A percentile compares a stretch with the other conserved stretches of the same genome.
Conservation (phyloP, 2,329 filamentous ascomycete genomes). For the Xylaria sp. region DNA sequence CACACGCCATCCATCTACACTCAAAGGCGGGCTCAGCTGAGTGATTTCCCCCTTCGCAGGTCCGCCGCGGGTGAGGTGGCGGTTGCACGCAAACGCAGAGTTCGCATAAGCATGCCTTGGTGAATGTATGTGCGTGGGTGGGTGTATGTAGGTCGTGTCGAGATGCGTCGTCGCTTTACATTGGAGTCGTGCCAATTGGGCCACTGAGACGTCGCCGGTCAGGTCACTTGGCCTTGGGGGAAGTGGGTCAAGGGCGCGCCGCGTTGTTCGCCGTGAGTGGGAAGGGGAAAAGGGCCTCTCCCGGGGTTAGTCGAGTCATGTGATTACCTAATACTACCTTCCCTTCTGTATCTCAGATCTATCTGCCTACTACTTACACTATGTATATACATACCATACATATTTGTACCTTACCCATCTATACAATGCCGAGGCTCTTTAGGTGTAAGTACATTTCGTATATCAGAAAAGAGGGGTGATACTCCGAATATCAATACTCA, state of each 20-base stretch:
- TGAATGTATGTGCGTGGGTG: no score
- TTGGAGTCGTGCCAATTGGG: not conserved
- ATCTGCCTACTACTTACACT: not conserved
- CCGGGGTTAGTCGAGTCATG: conserved; percentile 12
- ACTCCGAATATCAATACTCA: no score
- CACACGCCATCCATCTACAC: conserved; percentile 23
- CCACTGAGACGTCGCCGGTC: conserved; percentile 2
- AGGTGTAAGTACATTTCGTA: no score
- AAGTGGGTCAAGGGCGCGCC: conserved; percentile 25
- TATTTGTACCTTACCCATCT: no score
- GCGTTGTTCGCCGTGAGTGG: not conserved
- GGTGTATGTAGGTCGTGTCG: conserved; percentile 2
- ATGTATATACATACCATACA: no score
- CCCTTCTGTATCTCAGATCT: not conserved
- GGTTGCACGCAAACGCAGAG: not conserved
- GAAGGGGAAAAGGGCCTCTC: no score
- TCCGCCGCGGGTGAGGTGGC: not conserved
- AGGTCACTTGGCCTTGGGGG: conserved; percentile 18
- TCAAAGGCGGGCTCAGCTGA: no score
- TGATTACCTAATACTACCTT: conserved; percentile 14
- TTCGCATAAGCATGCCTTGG: no score
- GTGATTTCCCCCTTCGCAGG: no score
- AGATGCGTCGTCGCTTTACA: conserved; percentile 15
- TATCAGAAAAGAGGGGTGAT: no score
- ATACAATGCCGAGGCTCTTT: no score